These are phyloP conservation scores for Colletotrichum sp. DNA, from an alignment of 2,329 filamentous ascomycete species.

Conservation along the genomic window DNA sequence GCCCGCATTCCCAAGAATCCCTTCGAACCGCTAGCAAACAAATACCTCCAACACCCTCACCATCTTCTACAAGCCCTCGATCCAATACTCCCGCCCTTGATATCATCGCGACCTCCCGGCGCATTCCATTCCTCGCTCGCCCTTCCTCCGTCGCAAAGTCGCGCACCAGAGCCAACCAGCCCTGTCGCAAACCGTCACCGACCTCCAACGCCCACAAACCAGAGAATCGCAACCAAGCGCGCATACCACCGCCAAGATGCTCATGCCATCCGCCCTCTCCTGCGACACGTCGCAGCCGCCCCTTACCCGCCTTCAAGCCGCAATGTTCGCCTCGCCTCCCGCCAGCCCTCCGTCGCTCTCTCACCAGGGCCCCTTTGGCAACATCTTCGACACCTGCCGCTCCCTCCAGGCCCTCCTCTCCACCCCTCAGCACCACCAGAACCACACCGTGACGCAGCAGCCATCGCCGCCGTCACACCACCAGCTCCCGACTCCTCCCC, in stretches of 20 bases:
- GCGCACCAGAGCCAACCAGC: neutral
- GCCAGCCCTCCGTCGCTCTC: constrained; percentile 57
- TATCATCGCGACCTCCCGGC: neutral
- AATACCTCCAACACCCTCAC: neutral
- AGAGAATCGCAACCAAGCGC: neutral
- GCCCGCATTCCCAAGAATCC: neutral
- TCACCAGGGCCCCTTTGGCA: constrained; percentile 52
- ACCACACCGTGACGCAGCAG: constrained; percentile 37
- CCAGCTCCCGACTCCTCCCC: constrained; percentile 61
- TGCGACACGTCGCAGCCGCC: constrained; percentile 60
- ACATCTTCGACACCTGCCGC: constrained; percentile 65
- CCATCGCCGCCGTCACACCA: constrained; percentile 38
- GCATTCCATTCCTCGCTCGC: constrained; percentile 9
- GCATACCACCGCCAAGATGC: constrained; percentile 44
- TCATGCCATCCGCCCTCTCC: constrained; percentile 63
- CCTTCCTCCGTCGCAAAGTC: constrained; percentile 13
- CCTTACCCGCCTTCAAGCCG: constrained; percentile 48
- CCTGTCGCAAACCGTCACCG: constrained; percentile 12
- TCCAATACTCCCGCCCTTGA: constrained; percentile 10
- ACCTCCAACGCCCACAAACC: neutral
- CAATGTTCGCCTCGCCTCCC: constrained; percentile 64
- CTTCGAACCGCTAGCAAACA: neutral
- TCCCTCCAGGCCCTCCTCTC: constrained; percentile 65
- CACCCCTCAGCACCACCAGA: constrained; percentile 33
- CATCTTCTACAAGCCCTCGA: neutral